Base-by-base conservation (phyloP, 2,329 filamentous ascomycete species). In the Pseudogymnoascus sp. region DNA sequence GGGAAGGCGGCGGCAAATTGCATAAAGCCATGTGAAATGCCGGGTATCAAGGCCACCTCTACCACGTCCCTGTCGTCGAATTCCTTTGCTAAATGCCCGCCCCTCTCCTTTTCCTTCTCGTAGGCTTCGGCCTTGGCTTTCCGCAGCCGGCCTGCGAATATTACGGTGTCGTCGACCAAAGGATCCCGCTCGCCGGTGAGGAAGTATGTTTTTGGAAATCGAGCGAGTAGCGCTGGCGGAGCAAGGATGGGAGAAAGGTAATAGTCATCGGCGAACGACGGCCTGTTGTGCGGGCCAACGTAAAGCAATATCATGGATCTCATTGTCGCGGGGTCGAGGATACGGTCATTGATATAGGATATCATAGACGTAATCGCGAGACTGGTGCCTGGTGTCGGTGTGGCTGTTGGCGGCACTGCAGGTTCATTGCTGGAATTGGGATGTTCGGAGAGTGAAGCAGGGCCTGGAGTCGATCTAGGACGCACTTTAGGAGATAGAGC, bases 271-370 rank as follows among this genome's bases (percentile, higher is more conserved):
- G 86, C 86, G 74, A 99, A 97, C 73, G 97, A 92, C 0, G 95
- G 95, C 0, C 93, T 88, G 74, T 95, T 91, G 73, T 97, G 90
- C 0, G 93, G 92, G 0, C 95, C 95, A 63, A 99, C 90, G 74
- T 99, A 99, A 3, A 99, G 81, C 68, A 99, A 96, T 68, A 99
- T 96, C 93, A 99, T 97, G 66, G 93, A 91, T 34, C 95, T 89
- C 89, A 97, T 97, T 91, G 97, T 96, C 75, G 99, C 95, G 0
- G 95, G 93, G 0, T 91, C 93, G 12, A 99, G 82, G 28, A 99
- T 90, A 28, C 95, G 88, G 75, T 99, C 95, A 74, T 96, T 95
- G 75, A 97, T 96, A 76, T 97, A 97, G 0, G 93, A 97, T 37
- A 99, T 96, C 86, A 96, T 96, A n/a, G 88, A 93, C 0, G 91